These are phyloP conservation scores for Dictyophora rubrovolvata DNA, from an alignment of 768 basidiomycete genomes.

Conservation along the genomic window DNA sequence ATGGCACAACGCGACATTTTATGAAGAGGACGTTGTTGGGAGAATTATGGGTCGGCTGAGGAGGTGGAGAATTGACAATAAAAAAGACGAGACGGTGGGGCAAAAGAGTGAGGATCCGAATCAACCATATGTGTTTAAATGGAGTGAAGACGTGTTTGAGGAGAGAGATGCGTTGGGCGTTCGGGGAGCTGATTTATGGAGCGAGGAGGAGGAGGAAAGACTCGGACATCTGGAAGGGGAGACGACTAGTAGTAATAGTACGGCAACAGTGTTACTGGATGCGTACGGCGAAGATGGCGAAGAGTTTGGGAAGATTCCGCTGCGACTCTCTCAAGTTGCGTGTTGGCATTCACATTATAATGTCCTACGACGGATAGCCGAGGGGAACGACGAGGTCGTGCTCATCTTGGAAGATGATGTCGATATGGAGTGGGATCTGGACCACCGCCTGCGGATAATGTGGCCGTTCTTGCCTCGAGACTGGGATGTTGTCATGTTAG, in stretches of 20 bases:
- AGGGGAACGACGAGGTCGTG: slow-evolving; percentile 25
- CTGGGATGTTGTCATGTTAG: slow-evolving; percentile 71
- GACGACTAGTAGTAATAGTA: background rate
- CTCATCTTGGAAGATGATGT: slow-evolving; percentile 73
- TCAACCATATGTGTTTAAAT: background rate
- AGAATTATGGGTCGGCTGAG: background rate
- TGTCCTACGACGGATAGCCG: background rate
- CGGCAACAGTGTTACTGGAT: background rate
- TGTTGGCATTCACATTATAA: slow-evolving; percentile 2
- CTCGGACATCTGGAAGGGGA: background rate
- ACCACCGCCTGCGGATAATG: slow-evolving; percentile 27
- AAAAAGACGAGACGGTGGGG: too few relatives aligned
- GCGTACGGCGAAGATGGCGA: background rate
- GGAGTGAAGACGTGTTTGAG: background rate
- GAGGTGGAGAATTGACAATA: background rate
- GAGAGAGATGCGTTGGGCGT: background rate
- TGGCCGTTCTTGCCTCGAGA: slow-evolving; percentile 45
- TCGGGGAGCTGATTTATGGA: background rate
- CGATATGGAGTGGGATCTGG: slow-evolving; percentile 61
- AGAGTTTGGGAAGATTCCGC: background rate
- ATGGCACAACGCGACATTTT: background rate
- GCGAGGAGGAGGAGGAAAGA: background rate
- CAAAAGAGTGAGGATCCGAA: background rate
- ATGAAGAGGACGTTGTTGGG: background rate
- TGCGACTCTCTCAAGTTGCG: background rate